These are phyloP conservation scores for Cercospora brassicicola DNA, from an alignment of 2,329 filamentous ascomycete genomes.

Conservation along the genomic window DNA sequence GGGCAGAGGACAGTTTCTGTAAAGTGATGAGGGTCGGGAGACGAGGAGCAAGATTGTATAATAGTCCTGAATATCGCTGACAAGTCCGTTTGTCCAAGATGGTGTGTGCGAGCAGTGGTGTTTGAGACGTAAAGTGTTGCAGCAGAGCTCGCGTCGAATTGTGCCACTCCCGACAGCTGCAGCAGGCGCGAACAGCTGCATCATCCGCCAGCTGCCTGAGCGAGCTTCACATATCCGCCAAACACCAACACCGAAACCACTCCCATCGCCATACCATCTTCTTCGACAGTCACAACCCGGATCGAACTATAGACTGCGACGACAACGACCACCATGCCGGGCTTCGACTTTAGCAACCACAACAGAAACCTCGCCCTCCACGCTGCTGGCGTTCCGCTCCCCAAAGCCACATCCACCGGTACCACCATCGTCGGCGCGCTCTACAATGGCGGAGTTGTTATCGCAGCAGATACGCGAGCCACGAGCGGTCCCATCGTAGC, in stretches of 20 bases:
- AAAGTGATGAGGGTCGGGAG: not conserved
- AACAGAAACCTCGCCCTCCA: conserved; percentile 97
- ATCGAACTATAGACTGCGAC: not conserved
- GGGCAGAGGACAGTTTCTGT: not conserved
- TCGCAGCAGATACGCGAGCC: conserved; percentile 96
- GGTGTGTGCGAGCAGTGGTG: not conserved
- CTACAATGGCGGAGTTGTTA: conserved; percentile 95
- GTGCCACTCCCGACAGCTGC: conserved; percentile 8
- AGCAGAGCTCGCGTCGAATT: conserved; percentile 11
- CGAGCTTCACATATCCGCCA: not conserved
- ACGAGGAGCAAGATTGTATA: not conserved
- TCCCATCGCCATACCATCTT: conserved; percentile 9
- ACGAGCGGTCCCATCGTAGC: conserved; percentile 97
- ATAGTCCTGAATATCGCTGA: not conserved
- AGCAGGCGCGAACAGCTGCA: conserved; percentile 18
- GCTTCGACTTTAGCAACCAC: conserved; percentile 99
- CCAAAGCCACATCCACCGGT: conserved; percentile 97
- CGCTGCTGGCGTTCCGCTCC: conserved; percentile 86
- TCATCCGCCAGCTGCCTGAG: conserved; percentile 22
- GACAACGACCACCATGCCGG: conserved; percentile 65
- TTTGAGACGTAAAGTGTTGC: not conserved
- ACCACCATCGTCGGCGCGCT: conserved; percentile 98
- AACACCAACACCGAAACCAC: not conserved
- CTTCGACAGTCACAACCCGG: conserved; percentile 5
- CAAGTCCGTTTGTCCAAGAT: not conserved